Conservation (phyloP, 2,329 filamentous ascomycete genomes). For the Colletotrichum nymphaeae region DNA sequence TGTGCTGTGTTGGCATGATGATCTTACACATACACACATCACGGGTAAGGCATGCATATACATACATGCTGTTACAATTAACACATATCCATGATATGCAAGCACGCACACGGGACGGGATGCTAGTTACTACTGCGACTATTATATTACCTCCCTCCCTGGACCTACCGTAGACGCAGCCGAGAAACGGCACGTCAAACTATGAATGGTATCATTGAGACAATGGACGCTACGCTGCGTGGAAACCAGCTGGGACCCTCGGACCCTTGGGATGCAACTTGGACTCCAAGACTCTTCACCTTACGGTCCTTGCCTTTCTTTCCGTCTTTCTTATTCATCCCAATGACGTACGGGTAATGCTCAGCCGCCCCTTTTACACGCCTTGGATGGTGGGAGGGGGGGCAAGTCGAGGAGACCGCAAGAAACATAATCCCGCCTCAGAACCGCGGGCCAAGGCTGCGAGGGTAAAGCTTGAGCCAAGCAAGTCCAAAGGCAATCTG, state of each 20-base stretch:
- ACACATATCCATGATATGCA: not conserved
- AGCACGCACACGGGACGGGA: not conserved
- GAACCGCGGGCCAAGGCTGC: slow-evolving; percentile 19
- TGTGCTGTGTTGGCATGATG: not conserved
- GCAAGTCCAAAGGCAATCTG: slow-evolving; percentile 27
- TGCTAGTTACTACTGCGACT: not conserved
- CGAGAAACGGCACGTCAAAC: slow-evolving; percentile 18
- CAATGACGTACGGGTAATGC: not conserved
- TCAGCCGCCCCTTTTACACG: not conserved
- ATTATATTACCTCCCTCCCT: not conserved
- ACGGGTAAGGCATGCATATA: not conserved
- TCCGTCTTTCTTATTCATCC: not conserved
- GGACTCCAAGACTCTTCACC: not conserved
- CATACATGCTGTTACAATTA: not conserved
- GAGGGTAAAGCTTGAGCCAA: slow-evolving; percentile 29
- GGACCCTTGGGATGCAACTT: slow-evolving; percentile 5
- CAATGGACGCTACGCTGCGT: not conserved
- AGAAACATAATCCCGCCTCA: slow-evolving; percentile 21
- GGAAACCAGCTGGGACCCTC: slow-evolving; percentile 1
- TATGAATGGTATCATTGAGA: slow-evolving; percentile 4
- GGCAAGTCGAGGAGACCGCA: not conserved
- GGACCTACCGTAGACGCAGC: not conserved
- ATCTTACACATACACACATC: not conserved
- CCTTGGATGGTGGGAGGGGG: not conserved
- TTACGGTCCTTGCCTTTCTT: not conserved